Conservation (phyloP, 1,139 yeast genomes). For the Nakaseomyces nivariensis region DNA sequence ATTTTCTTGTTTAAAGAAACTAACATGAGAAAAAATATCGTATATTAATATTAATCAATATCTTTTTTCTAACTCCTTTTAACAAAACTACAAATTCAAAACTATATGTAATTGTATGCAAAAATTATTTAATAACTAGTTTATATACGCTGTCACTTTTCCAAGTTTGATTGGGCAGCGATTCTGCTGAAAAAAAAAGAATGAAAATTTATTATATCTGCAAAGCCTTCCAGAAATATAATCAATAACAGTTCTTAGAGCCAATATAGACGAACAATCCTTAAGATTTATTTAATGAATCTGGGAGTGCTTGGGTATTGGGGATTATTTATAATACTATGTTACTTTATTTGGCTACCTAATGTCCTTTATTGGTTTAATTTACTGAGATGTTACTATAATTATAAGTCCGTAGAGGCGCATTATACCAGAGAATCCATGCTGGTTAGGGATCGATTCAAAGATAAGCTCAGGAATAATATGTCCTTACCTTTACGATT, state of each 20-base stretch:
- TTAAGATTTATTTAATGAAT: not conserved
- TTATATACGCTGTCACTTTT: too few species aligned
- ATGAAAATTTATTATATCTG: too few species aligned
- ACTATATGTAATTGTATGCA: too few species aligned
- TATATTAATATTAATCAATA: slow-evolving; percentile 2
- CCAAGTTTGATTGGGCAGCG: too few species aligned
- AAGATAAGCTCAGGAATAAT: not conserved
- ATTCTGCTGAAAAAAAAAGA: too few species aligned
- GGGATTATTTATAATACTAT: not conserved
- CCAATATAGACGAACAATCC: not conserved
- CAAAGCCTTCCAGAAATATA: too few species aligned
- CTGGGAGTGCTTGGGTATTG: not conserved
- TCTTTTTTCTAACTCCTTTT: slow-evolving; percentile 1
- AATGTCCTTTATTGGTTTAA: not conserved
- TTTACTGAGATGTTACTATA: not conserved
- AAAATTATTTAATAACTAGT: too few species aligned
- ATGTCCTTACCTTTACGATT: slow-evolving; percentile 20
- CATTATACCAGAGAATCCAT: not conserved
- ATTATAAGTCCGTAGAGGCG: not conserved
- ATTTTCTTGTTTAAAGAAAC: not conserved
- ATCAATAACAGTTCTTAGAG: too few species aligned
- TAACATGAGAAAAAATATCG: not conserved
- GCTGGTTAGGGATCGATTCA: not conserved
- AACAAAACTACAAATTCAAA: not conserved
- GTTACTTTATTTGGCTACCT: not conserved